These are phyloP conservation scores for Globisporangium orthogonon DNA, from an alignment of 352 stramenopile species.

Conservation along the genomic window DNA sequence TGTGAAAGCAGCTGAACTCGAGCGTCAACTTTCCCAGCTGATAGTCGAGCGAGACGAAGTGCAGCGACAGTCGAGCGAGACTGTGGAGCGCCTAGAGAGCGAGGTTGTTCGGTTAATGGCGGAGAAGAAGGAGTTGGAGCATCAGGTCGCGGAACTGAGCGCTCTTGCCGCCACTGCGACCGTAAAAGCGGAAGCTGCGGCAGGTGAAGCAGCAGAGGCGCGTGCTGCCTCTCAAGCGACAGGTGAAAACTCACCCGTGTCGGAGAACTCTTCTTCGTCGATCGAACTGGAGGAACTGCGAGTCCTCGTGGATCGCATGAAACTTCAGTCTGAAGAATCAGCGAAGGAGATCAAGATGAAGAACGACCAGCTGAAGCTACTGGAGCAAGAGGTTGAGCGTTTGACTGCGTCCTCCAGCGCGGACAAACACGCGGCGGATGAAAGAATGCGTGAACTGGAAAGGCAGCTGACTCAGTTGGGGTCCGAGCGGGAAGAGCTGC, in stretches of 20 bases:
- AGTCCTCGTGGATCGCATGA: not conserved
- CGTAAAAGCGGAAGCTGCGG: not conserved
- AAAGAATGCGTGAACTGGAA: constrained; percentile 23
- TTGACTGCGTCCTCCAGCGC: not conserved
- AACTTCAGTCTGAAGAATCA: not conserved
- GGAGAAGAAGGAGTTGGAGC: too few relatives aligned
- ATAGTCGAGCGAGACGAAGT: too few relatives aligned
- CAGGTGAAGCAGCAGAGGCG: too few relatives aligned
- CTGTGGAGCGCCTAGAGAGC: too few relatives aligned
- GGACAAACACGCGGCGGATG: not conserved
- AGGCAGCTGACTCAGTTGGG: constrained; percentile 46
- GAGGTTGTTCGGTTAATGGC: too few relatives aligned
- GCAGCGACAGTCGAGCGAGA: too few relatives aligned
- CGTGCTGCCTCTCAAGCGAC: too few relatives aligned
- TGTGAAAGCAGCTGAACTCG: too few relatives aligned
- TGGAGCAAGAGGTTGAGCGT: not conserved
- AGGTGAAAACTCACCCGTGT: too few relatives aligned
- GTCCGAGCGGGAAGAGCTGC: constrained; percentile 38
- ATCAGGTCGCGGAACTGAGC: too few relatives aligned
- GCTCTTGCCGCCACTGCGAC: too few relatives aligned
- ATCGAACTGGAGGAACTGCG: constrained; percentile 9
- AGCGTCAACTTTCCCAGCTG: too few relatives aligned
- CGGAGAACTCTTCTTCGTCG: not conserved
- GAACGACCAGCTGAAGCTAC: not conserved
- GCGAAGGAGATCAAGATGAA: not conserved